A percentile compares a stretch with the other conserved stretches of the same genome.
Conservation (phyloP, 2,329 filamentous ascomycete species). For the Neofusicoccum cordaticola region DNA sequence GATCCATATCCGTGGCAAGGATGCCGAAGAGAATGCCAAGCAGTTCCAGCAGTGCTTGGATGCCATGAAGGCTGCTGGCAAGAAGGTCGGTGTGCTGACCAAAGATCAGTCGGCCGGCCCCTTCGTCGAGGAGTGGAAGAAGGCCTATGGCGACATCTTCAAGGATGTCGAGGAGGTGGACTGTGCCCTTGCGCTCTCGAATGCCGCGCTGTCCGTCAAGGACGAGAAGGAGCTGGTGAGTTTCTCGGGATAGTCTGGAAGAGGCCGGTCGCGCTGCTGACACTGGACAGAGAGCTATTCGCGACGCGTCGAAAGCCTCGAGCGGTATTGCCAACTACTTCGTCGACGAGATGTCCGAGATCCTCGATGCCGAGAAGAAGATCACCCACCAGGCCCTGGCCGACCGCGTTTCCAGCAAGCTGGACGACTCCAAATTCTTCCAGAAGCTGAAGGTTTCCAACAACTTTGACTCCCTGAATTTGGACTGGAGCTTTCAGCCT, state of each 20-base stretch:
- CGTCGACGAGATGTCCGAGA: slow-evolving; percentile 94
- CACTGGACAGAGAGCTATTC: slow-evolving; percentile 68
- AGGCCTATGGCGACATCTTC: slow-evolving; percentile 68
- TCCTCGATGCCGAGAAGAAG: slow-evolving; percentile 95
- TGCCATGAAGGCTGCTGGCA: slow-evolving; percentile 84
- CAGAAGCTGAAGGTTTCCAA: slow-evolving; percentile 77
- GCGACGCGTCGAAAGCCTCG: slow-evolving; percentile 89
- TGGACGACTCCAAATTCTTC: slow-evolving; percentile 94
- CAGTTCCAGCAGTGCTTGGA: slow-evolving; percentile 81
- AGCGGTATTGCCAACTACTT: slow-evolving; percentile 93
- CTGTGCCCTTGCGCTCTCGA: slow-evolving; percentile 76
- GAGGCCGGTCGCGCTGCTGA: not conserved
- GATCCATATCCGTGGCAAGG: slow-evolving; percentile 87
- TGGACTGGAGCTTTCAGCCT: slow-evolving; percentile 92
- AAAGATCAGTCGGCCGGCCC: slow-evolving; percentile 84
- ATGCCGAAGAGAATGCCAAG: slow-evolving; percentile 86
- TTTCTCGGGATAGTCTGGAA: not conserved
- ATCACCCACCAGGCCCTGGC: slow-evolving; percentile 84
- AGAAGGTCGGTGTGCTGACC: slow-evolving; percentile 82
- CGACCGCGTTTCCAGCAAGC: slow-evolving; percentile 85
- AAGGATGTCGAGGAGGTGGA: slow-evolving; percentile 90
- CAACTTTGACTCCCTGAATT: slow-evolving; percentile 81
- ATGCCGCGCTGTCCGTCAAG: slow-evolving; percentile 83
- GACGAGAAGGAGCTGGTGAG: slow-evolving; percentile 83
- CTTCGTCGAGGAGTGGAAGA: slow-evolving; percentile 96